Evolutionary conservation across 371 early-diverging fungal genomes (phyloP).

Genomic region (Amoeboaphelidium protococcarum): DNA sequence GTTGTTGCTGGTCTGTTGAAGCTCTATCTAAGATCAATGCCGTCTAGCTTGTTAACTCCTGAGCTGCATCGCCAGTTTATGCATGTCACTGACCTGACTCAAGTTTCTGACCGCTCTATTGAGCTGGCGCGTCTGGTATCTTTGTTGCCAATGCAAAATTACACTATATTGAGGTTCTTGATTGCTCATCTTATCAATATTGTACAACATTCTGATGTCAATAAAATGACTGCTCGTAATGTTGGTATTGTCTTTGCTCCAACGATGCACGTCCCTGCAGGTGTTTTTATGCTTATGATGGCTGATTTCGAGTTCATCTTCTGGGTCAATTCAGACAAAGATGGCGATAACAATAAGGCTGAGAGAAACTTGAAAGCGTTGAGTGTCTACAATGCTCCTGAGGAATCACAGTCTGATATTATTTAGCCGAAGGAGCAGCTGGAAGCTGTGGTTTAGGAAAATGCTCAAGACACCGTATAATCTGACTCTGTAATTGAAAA

Average conservation of each 20-base stretch:
- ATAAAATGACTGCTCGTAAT: conserved; percentile 82
- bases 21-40: conserved; percentile 64
- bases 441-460: too few species aligned
- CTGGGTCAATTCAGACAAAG: conserved; percentile 3
- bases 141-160: conserved; percentile 52
- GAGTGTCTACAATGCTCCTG: too few species aligned
- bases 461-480: too few species aligned
- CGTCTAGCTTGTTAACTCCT: conserved; percentile 52
- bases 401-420: too few species aligned
- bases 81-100: conserved; percentile 32
- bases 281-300: conserved; percentile 58
- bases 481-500: too few species aligned
- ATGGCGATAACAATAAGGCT: too few species aligned
- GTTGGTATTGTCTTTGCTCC: conserved; percentile 84
- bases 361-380: too few species aligned
- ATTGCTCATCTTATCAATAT: conserved; percentile 65
- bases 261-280: conserved; percentile 66
- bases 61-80: conserved; percentile 48
- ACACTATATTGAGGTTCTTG: conserved; percentile 55
- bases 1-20: conserved; percentile 74
- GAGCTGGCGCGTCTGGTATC: conserved; percentile 51
- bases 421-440: too few species aligned
- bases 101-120: conserved; percentile 34
- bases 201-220: conserved; percentile 43
- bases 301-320: conserved; percentile 68